phyloP scores from a whole-genome alignment of 768 basidiomycete species.

The Termitomyces sp. region DNA sequence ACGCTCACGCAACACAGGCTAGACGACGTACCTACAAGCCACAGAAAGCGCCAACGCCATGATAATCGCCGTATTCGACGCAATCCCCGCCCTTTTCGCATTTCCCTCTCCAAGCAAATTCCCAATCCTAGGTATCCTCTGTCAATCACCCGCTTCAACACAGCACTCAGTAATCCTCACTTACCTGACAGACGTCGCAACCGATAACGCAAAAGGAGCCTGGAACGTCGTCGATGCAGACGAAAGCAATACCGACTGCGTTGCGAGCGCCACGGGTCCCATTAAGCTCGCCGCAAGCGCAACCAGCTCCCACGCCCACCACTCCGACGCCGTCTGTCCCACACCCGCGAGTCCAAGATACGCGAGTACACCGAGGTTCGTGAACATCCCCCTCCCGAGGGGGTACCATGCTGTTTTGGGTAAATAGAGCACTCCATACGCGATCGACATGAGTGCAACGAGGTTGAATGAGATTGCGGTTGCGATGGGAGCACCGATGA shows the following conservation, averaged over 20 bases:
- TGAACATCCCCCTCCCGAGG: conserved; percentile 59
- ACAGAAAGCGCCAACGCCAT: conserved; percentile 63
- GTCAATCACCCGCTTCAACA: neutral
- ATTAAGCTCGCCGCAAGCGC: conserved; percentile 58
- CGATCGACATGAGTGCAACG: conserved; percentile 58
- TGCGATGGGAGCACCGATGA: conserved; percentile 89
- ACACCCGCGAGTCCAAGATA: conserved; percentile 82
- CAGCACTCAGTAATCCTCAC: conserved; percentile 4
- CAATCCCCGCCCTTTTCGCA: conserved; percentile 65
- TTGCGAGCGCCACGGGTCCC: conserved; percentile 78
- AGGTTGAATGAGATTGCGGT: conserved; percentile 88
- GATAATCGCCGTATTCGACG: conserved; percentile 60
- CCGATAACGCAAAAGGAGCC: conserved; percentile 76
- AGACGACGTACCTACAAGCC: conserved; percentile 53
- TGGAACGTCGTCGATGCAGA: conserved; percentile 79
- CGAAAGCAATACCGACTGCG: conserved; percentile 82
- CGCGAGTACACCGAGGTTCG: conserved; percentile 61
- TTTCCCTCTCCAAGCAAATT: conserved; percentile 85
- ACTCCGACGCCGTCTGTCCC: conserved; percentile 85
- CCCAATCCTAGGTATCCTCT: conserved; percentile 54
- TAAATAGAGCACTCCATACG: conserved; percentile 60
- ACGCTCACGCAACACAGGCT: neutral
- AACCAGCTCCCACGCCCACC: conserved; percentile 96
- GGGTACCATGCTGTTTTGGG: conserved; percentile 84
- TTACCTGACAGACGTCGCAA: conserved; percentile 84